A percentile compares a stretch with the other conserved stretches of the same genome.
These are phyloP conservation scores for Gilbertella persicaria DNA, from an alignment of 371 early-diverging fungal species.

Conservation along the genomic window DNA sequence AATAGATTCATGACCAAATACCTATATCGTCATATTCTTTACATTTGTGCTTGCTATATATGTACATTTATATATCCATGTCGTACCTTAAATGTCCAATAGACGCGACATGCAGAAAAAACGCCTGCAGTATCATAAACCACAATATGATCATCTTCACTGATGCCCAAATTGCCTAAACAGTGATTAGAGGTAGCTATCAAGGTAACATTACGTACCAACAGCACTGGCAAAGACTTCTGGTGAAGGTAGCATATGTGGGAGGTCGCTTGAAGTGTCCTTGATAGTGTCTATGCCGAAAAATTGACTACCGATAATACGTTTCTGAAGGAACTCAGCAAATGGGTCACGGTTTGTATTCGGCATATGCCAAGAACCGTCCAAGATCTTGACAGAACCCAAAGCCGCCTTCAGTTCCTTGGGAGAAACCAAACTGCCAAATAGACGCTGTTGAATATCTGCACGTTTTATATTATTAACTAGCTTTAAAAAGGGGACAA, in stretches of 20 bases:
- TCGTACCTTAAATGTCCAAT: conserved; percentile 79
- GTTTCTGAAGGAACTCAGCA: conserved; percentile 65
- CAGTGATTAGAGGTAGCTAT: not conserved
- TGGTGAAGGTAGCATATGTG: conserved; percentile 81
- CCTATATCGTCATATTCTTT: conserved; percentile 33
- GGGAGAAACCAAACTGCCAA: conserved; percentile 33
- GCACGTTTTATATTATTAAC: not conserved
- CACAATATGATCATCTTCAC: conserved; percentile 71
- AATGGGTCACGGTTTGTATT: conserved; percentile 64
- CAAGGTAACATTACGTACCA: conserved; percentile 30
- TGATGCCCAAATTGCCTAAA: conserved; percentile 67
- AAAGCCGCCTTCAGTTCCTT: conserved; percentile 29
- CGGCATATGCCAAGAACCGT: conserved; percentile 93
- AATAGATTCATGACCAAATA: conserved; percentile 83
- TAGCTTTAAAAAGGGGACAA: not conserved
- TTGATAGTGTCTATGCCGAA: conserved; percentile 80
- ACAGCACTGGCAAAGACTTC: conserved; percentile 61
- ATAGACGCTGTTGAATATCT: conserved; percentile 11
- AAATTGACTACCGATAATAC: conserved; percentile 62
- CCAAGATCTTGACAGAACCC: conserved; percentile 69
- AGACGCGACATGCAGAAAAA: conserved; percentile 75
- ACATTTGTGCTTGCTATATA: not conserved
- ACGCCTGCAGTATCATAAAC: conserved; percentile 76
- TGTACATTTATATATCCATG: not conserved
- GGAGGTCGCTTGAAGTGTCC: conserved; percentile 62